Conservation (phyloP, 805 yeast genomes). For the Schwanniomyces occidentalis region DNA sequence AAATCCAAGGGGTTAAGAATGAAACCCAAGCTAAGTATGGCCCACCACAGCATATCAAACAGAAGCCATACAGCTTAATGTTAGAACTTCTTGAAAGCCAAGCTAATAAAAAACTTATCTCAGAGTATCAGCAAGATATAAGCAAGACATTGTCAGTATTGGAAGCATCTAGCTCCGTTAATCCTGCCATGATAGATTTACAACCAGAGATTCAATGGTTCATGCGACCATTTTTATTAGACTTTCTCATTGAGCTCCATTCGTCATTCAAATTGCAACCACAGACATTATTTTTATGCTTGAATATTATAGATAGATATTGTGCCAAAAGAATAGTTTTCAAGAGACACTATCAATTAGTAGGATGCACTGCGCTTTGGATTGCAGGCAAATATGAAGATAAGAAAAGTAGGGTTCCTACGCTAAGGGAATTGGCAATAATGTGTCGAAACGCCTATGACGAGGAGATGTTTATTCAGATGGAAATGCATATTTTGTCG, state of each 20-base stretch:
- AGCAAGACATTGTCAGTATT: constrained; percentile 37
- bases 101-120: constrained; percentile 41
- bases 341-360: constrained; percentile 48
- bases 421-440: constrained; percentile 50
- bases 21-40: constrained; percentile 14
- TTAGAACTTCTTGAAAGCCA: constrained; percentile 50
- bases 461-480: constrained; percentile 50
- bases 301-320: constrained; percentile 47
- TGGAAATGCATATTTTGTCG: constrained; percentile 68
- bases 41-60: constrained; percentile 28
- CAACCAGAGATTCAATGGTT: constrained; percentile 51
- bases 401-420: constrained; percentile 58
- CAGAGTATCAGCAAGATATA: constrained; percentile 45
- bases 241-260: constrained; percentile 45
- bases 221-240: constrained; percentile 47
- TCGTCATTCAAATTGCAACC: constrained; percentile 42
- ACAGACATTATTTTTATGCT: constrained; percentile 42
- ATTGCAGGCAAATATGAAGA: constrained; percentile 56
- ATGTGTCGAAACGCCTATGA: constrained; percentile 64
- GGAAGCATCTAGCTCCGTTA: constrained; percentile 45
- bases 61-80: constrained; percentile 39
- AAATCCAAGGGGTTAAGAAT: constrained; percentile 4
- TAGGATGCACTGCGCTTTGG: constrained; percentile 49
- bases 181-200: constrained; percentile 50
- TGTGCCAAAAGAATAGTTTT: constrained; percentile 48